Percentiles rank a stretch among this genome's conserved stretches.
Conservation (phyloP, 2,329 filamentous ascomycete genomes). For the Phyllosticta capitalensis region DNA sequence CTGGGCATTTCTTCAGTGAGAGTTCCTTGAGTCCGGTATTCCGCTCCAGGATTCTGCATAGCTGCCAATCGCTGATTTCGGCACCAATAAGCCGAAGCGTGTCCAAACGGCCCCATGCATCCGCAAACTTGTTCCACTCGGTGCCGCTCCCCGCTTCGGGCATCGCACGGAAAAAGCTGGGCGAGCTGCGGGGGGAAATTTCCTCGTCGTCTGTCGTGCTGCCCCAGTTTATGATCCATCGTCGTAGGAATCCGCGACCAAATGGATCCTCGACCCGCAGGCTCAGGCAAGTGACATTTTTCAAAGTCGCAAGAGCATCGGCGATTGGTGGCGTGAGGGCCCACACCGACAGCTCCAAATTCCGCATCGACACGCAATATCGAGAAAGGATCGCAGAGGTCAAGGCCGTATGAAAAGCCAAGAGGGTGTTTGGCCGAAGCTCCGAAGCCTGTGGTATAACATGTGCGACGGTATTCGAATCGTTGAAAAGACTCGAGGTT, state of each 20-base stretch:
- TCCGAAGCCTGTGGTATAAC: conserved; percentile 9
- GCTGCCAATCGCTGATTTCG: conserved; percentile 15
- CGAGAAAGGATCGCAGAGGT: conserved; percentile 18
- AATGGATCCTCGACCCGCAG: conserved; percentile 19
- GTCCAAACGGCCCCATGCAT: conserved; percentile 13
- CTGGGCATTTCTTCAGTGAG: conserved; percentile 17
- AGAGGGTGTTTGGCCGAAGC: conserved; percentile 6
- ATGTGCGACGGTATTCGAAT: conserved; percentile 5
- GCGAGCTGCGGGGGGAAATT: conserved; percentile 9
- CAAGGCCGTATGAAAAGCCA: conserved; percentile 22
- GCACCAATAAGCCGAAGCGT: conserved; percentile 18
- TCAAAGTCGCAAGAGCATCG: conserved; percentile 15
- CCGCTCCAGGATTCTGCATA: conserved; percentile 15
- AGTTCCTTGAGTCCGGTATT: conserved; percentile 17
- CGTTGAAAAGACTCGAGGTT: background rate
- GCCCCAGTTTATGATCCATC: conserved; percentile 10
- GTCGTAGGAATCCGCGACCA: conserved; percentile 13
- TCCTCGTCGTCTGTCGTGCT: background rate
- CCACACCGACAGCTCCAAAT: conserved; percentile 23
- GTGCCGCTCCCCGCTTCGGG: conserved; percentile 6
- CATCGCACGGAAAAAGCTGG: conserved; percentile 14
- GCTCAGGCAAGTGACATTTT: conserved; percentile 17
- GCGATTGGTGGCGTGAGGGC: conserved; percentile 19
- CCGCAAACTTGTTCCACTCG: conserved; percentile 11
- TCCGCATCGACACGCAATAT: conserved; percentile 18